A percentile compares a stretch with the other conserved stretches of the same genome.
Conservation (phyloP, 1,284 basidiomycete species). For the Bjerkandera adusta region DNA sequence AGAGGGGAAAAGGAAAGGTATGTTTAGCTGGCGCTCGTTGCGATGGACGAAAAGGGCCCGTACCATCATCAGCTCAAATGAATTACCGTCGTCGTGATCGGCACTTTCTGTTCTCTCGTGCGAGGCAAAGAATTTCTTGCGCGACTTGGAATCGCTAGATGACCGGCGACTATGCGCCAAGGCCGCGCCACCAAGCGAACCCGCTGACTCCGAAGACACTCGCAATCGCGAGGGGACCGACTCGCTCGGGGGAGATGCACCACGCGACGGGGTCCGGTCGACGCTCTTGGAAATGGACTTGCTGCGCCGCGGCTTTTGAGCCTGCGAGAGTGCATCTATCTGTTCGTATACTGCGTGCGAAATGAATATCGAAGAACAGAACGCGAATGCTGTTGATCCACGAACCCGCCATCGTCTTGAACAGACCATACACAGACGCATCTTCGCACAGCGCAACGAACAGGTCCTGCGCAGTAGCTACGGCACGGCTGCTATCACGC, state of each 20-base stretch:
- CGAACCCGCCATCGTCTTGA: conserved; percentile 84
- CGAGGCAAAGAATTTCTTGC: conserved; percentile 55
- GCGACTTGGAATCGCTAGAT: conserved; percentile 57
- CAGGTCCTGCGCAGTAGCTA: conserved; percentile 76
- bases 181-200: conserved; percentile 21
- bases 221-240: conserved; percentile 24
- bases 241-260: conserved; percentile 7
- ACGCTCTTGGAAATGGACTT: conserved; percentile 59
- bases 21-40: conserved; percentile 10
- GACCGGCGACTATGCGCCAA: conserved; percentile 45
- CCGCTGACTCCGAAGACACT: conserved; percentile 41
- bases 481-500: conserved; percentile 77
- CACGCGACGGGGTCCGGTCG: conserved; percentile 20
- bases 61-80: conserved; percentile 18
- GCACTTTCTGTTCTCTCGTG: too few relatives aligned
- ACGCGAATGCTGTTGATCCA: conserved; percentile 13
- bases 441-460: conserved; percentile 88
- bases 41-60: conserved; percentile 15
- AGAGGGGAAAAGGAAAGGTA: conserved; percentile 4
- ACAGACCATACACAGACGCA: conserved; percentile 77
- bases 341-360: conserved; percentile 74
- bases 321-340: conserved; percentile 66
- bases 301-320: conserved; percentile 57
- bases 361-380: conserved; percentile 1
- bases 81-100: conserved; percentile 12